Evolutionary conservation across 2,329 filamentous ascomycete species (phyloP).

Genomic region (Aspergillus aculeatus): DNA sequence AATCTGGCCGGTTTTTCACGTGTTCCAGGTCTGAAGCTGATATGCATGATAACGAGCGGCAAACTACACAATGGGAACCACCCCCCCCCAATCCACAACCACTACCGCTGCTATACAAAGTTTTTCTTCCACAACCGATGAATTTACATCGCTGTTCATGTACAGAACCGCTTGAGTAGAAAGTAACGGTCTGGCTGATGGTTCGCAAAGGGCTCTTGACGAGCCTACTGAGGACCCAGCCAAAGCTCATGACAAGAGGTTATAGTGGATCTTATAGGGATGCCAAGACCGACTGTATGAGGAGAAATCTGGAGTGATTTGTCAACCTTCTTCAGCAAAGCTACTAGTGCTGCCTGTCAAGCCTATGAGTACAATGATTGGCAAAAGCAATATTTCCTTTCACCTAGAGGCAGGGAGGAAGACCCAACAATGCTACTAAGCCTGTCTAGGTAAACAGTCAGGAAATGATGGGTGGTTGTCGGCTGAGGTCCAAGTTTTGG

Average conservation of each 20-base stretch:
- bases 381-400: background rate
- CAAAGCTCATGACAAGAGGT: background rate
- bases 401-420: background rate
- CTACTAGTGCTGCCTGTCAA: background rate
- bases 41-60: background rate
- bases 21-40: background rate
- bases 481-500: background rate
- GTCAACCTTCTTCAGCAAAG: background rate
- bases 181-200: background rate
- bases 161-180: background rate
- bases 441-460: background rate
- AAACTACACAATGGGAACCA: background rate
- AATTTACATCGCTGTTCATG: background rate
- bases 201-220: background rate
- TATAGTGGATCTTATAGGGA: background rate
- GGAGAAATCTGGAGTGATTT: constrained; percentile 3
- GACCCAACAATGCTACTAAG: background rate
- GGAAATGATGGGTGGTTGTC: background rate
- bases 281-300: background rate
- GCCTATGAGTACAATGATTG: background rate
- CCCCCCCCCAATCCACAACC: background rate
- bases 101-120: background rate
- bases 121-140: background rate
- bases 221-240: background rate
- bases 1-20: constrained; percentile 8